Evolutionary conservation across 257 asterid species (phyloP), one percentile per base, ranked within the genome.

Genomic region (Solanum medicagineum): DNA sequence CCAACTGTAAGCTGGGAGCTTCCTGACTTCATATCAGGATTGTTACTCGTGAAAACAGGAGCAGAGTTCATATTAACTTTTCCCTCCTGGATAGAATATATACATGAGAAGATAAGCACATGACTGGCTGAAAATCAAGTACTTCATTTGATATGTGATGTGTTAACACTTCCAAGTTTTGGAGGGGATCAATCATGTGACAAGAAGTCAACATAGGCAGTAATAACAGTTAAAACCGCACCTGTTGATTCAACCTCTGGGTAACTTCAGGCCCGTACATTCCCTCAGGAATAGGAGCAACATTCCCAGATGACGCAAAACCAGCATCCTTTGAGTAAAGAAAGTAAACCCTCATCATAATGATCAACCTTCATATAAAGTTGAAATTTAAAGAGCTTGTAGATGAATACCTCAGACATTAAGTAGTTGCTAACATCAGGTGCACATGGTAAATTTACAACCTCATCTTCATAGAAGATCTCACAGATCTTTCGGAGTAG

Each of bases 351-450:
- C 20, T 47, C 83, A 86, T 87, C 53, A 86, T 87, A 44, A 81
- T 65, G 32, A 82, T 80, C 84, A 55, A 84, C 63, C 75, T 70
- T 57, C 86, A 81, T 51, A 19, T 22, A 73, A 74, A 59, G 29
- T 19, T 75, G 82, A 80, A 81, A 24, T 71, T n/a, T 32, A 55
- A 42, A 15, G 79, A 6, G 69, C 20, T 26, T 74, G 68, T 47
- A 10, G 63, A 29, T 68, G 40, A 49, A 59, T 92, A 97, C 99
- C 98, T 97, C 98, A 45, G 98, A 91, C 85, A 95, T 89, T 94
- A 97, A 87, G 91, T 88, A 97, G 91, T 89, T 97, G 98, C 98
- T 93, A 88, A 95, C 99, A 42, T 97, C 99, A 14, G 99, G 99
- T 9, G 98, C 87, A 77, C 92, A 87, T 47, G 98, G 98, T 85